phyloP scores from a whole-genome alignment of 768 basidiomycete genomes.

The Tricholoma hemisulphureum region DNA sequence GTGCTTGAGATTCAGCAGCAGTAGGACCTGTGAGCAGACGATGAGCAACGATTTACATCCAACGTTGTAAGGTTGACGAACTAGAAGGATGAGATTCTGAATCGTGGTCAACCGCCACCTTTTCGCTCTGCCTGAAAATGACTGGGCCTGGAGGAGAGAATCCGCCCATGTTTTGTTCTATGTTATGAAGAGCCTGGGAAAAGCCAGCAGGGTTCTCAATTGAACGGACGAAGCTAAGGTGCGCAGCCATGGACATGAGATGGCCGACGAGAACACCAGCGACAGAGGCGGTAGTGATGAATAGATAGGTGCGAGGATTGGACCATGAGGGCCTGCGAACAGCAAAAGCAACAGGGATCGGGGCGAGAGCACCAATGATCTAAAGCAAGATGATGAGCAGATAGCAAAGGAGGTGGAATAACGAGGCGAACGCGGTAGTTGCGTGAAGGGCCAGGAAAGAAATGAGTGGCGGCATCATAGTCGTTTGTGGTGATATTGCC shows the following conservation, averaged over 20 bases:
- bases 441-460: conserved; percentile 48
- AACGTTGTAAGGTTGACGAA: not conserved
- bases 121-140: conserved; percentile 25
- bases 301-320: conserved; percentile 12
- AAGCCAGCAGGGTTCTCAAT: conserved; percentile 42
- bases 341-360: conserved; percentile 14
- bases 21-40: conserved; percentile 5
- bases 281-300: conserved; percentile 23
- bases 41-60: not conserved
- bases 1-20: not conserved
- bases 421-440: conserved; percentile 36
- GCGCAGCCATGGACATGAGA: conserved; percentile 25
- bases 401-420: not conserved
- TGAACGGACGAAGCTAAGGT: conserved; percentile 36
- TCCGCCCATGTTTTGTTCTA: conserved; percentile 43
- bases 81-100: conserved; percentile 5
- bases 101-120: conserved; percentile 13
- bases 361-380: conserved; percentile 11
- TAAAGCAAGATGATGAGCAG: conserved; percentile 4
- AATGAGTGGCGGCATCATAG: conserved; percentile 52
- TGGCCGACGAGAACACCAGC: conserved; percentile 33
- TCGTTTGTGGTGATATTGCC: conserved; percentile 52
- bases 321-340: conserved; percentile 26
- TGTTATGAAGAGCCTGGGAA: conserved; percentile 39
- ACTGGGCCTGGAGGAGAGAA: conserved; percentile 23